phyloP scores from a whole-genome alignment of 2,329 filamentous ascomycete genomes.

The Epichloe elymi region DNA sequence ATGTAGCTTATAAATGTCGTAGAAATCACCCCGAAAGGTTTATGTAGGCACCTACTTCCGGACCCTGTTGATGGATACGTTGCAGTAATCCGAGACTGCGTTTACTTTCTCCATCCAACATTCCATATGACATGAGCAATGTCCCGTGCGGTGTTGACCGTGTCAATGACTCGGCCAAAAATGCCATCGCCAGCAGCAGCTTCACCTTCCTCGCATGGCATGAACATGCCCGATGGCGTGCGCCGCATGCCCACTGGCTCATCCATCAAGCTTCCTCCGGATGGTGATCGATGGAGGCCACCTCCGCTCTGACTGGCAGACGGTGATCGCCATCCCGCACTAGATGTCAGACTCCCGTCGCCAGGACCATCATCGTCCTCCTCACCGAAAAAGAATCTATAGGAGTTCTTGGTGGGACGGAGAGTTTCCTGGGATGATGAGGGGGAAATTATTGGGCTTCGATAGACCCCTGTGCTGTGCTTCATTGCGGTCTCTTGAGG shows the following conservation, averaged over 20 bases:
- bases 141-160: conserved; percentile 58
- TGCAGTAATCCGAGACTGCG: background rate
- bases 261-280: conserved; percentile 33
- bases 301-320: conserved; percentile 11
- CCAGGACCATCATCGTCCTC: conserved; percentile 43
- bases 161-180: conserved; percentile 70
- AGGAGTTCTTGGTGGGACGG: conserved; percentile 53
- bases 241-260: conserved; percentile 54
- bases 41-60: background rate
- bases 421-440: conserved; percentile 76
- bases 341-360: conserved; percentile 16
- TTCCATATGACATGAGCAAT: conserved; percentile 63
- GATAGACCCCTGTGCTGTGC: conserved; percentile 35
- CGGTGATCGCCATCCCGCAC: conserved; percentile 20
- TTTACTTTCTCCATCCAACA: conserved; percentile 48
- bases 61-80: background rate
- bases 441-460: conserved; percentile 46
- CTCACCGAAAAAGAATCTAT: conserved; percentile 49
- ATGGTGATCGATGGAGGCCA: conserved; percentile 34
- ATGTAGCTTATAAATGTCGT: background rate
- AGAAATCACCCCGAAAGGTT: background rate
- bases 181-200: conserved; percentile 47
- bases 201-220: conserved; percentile 71
- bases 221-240: conserved; percentile 80
- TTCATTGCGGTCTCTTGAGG: conserved; percentile 48